A percentile compares a stretch with the other conserved stretches of the same genome.
Conservation (phyloP, 2,329 filamentous ascomycete species). For the Ilyonectria mors-panacis region DNA sequence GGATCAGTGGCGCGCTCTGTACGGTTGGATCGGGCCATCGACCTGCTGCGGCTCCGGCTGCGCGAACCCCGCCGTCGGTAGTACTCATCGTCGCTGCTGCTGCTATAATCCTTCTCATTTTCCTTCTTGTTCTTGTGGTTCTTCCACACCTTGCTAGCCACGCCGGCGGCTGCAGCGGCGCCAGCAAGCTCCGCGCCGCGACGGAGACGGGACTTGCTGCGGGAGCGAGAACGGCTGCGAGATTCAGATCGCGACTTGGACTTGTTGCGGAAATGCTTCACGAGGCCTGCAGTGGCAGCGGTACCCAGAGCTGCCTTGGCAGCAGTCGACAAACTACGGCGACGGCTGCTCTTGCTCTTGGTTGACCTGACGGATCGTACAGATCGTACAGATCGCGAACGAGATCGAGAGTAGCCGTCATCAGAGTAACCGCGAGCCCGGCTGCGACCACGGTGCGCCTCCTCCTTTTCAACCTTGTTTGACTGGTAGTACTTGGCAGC, state of each 20-base stretch:
- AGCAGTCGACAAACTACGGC: constrained; percentile 62
- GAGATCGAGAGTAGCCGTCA: constrained; percentile 60
- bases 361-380: constrained; percentile 55
- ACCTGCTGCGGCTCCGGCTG: constrained; percentile 64
- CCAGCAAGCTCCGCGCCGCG: constrained; percentile 74
- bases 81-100: constrained; percentile 55
- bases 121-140: constrained; percentile 74
- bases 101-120: constrained; percentile 48
- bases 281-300: constrained; percentile 70
- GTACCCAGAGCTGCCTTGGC: constrained; percentile 73
- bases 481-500: constrained; percentile 75
- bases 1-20: constrained; percentile 72
- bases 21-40: constrained; percentile 65
- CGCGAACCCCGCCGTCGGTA: constrained; percentile 54
- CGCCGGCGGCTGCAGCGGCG: constrained; percentile 72
- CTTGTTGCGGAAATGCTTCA: constrained; percentile 70
- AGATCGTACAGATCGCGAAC: constrained; percentile 60
- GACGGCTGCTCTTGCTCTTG: constrained; percentile 57
- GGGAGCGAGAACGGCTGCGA: constrained; percentile 54
- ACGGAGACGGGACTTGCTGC: constrained; percentile 64
- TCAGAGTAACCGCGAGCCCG: constrained; percentile 61
- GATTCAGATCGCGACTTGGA: constrained; percentile 57
- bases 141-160: constrained; percentile 74
- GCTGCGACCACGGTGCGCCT: constrained; percentile 69
- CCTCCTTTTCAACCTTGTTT: constrained; percentile 73